Conservation (phyloP, 441 rosid genomes). For the Arabidopsis hybrid region DNA sequence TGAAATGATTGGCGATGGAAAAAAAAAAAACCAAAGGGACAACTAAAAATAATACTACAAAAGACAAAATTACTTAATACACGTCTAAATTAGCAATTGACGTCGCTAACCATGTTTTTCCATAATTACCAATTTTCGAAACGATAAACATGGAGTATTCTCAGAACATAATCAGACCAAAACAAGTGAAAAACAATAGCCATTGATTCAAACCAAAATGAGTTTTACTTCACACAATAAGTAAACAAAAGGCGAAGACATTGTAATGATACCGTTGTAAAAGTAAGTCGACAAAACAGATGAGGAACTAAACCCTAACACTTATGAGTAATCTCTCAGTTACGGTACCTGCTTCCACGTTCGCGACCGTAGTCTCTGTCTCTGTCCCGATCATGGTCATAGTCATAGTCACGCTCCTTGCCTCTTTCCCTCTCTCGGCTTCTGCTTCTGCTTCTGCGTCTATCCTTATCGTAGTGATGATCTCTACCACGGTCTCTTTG, state of each 20-base stretch:
- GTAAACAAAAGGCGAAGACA: background rate
- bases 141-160: background rate
- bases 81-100: conserved; percentile 1
- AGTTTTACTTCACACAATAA: conserved; percentile 22
- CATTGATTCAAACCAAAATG: conserved; percentile 9
- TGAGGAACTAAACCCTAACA: conserved; percentile 14
- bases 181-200: background rate
- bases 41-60: background rate
- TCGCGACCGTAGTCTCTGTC: conserved; percentile 50
- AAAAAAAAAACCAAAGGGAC: background rate
- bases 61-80: background rate
- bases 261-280: background rate
- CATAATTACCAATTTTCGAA: background rate
- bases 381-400: conserved; percentile 58
- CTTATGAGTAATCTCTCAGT: conserved; percentile 35
- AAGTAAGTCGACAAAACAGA: conserved; percentile 13
- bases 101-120: background rate
- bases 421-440: conserved; percentile 61
- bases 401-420: conserved; percentile 57
- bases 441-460: conserved; percentile 64
- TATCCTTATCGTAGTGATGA: conserved; percentile 61
- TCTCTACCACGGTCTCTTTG: conserved; percentile 56
- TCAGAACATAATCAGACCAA: conserved; percentile 4
- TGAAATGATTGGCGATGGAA: conserved; percentile 1
- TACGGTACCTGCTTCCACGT: conserved; percentile 52